Evolutionary conservation across 306 rosid genomes (phyloP).

Genomic region (Dalbergia cultrata): DNA sequence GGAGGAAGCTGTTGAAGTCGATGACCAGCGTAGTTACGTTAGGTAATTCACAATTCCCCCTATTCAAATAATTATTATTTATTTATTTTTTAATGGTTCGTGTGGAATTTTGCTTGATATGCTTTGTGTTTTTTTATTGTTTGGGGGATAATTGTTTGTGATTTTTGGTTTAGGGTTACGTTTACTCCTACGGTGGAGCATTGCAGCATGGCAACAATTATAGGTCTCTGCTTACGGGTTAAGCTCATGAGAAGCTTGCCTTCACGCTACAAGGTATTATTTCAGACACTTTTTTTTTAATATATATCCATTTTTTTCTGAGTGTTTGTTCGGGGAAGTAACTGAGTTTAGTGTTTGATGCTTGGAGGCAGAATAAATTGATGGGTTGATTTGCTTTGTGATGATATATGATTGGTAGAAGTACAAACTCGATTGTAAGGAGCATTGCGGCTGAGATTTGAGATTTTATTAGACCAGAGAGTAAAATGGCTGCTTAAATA

Average conservation of each 20-base stretch:
- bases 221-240: constrained; percentile 92
- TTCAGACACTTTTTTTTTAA: background rate
- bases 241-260: constrained; percentile 93
- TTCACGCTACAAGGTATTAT: constrained; percentile 79
- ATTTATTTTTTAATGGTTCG: background rate
- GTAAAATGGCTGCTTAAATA: too few relatives aligned
- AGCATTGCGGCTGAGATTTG: background rate
- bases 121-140: background rate
- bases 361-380: constrained; percentile 23
- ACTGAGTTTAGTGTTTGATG: constrained; percentile 11
- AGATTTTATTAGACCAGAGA: background rate
- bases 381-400: constrained; percentile 6
- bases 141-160: constrained; percentile 10
- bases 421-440: background rate
- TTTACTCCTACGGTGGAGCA: constrained; percentile 97
- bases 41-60: constrained; percentile 54
- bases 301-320: background rate
- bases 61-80: too few relatives aligned
- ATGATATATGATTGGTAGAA: constrained; percentile 18
- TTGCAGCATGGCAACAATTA: constrained; percentile 95
- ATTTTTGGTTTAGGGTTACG: constrained; percentile 70
- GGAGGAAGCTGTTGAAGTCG: constrained; percentile 89
- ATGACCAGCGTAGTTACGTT: constrained; percentile 73
- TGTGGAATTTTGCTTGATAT: background rate
- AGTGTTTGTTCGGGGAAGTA: constrained; percentile 13